Conservation (phyloP, 148 eudicot species). For the Nepenthes mirabilis region DNA sequence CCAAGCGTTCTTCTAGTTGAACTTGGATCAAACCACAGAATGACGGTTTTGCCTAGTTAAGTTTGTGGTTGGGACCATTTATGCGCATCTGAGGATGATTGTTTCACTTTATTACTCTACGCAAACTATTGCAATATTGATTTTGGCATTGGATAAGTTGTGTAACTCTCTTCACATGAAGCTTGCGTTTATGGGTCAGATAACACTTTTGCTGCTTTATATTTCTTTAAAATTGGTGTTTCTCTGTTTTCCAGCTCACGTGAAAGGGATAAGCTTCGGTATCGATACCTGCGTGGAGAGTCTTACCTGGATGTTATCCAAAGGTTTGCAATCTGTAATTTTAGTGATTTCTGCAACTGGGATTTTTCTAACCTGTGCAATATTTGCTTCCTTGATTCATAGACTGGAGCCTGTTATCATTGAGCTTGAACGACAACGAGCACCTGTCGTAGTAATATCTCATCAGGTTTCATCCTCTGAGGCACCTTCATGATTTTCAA, state of each 20-base stretch:
- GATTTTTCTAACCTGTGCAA: background rate
- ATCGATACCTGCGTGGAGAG: conserved; percentile 99
- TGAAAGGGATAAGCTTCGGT: conserved; percentile 85
- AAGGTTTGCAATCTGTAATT: conserved; percentile 33
- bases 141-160: too few relatives aligned
- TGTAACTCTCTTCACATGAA: too few relatives aligned
- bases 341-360: background rate
- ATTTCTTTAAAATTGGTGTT: background rate
- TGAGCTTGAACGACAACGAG: conserved; percentile 96
- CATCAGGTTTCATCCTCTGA: conserved; percentile 59
- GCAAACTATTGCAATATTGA: too few relatives aligned
- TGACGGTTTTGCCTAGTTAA: too few relatives aligned
- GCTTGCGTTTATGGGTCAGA: too few relatives aligned
- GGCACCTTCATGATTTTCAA: background rate
- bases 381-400: conserved; percentile 3
- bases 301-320: conserved; percentile 98
- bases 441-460: conserved; percentile 94
- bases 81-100: too few relatives aligned
- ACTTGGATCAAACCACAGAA: too few relatives aligned
- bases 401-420: conserved; percentile 97
- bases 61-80: too few relatives aligned
- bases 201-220: background rate
- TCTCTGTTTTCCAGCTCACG: conserved; percentile 44
- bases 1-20: too few relatives aligned
- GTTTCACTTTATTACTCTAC: too few relatives aligned